These are phyloP conservation scores for Rubus parviflorus DNA, from an alignment of 306 rosid genomes.

Conservation along the genomic window DNA sequence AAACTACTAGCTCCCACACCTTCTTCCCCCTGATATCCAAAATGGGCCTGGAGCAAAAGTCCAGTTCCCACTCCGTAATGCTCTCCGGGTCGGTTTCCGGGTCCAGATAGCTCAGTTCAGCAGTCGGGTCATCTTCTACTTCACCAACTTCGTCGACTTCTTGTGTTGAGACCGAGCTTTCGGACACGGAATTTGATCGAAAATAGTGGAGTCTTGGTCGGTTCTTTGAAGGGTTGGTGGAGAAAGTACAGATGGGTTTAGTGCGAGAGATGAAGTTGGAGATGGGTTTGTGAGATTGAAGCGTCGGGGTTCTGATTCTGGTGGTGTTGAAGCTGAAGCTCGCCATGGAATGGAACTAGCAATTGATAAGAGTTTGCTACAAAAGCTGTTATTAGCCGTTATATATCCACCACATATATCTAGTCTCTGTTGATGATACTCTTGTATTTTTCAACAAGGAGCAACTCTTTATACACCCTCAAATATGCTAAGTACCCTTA, in stretches of 20 bases:
- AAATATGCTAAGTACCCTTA: no score
- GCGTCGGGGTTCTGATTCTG: constrained; percentile 51
- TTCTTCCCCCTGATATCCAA: constrained; percentile 89
- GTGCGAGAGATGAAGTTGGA: constrained; percentile 26
- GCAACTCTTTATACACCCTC: no score
- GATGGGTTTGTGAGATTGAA: constrained; percentile 37
- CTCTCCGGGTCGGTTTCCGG: constrained; percentile 59
- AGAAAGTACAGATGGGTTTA: constrained; percentile 33
- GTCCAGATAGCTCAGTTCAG: constrained; percentile 68
- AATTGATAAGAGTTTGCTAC: constrained; percentile 8
- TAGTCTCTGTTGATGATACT: constrained; percentile 24
- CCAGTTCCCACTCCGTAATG: constrained; percentile 84
- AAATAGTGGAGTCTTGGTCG: constrained; percentile 34
- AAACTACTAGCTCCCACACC: constrained; percentile 90
- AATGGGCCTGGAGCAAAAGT: constrained; percentile 93
- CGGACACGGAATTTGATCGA: constrained; percentile 54
- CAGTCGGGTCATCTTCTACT: constrained; percentile 65
- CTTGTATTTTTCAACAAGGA: no score
- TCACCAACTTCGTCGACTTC: constrained; percentile 40
- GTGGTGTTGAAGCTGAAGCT: constrained; percentile 69
- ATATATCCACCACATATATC: constrained; percentile 31
- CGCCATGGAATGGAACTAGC: constrained; percentile 54
- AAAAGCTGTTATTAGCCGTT: constrained; percentile 7
- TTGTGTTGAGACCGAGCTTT: constrained; percentile 55
- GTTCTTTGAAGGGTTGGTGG: constrained; percentile 15